Conservation (phyloP, 805 yeast genomes). For the Nakazawaea wickerhamii region DNA sequence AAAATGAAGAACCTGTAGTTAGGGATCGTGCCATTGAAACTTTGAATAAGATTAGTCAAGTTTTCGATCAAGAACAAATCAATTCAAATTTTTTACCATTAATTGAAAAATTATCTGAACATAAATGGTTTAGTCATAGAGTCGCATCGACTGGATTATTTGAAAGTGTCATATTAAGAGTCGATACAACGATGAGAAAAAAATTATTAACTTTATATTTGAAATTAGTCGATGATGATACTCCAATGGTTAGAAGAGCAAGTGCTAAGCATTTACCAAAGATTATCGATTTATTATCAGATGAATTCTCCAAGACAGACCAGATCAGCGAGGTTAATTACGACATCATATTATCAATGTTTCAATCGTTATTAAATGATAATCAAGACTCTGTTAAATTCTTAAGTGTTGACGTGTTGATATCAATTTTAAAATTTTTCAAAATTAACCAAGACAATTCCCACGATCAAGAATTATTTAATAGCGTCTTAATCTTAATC, state of each 20-base stretch:
- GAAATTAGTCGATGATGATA: conserved; percentile 78
- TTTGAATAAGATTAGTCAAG: conserved; percentile 61
- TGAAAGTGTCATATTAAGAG: conserved; percentile 59
- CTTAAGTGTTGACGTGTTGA: conserved; percentile 79
- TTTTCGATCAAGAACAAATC: conserved; percentile 58
- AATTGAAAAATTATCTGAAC: conserved; percentile 71
- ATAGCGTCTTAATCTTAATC: conserved; percentile 64
- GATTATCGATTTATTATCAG: conserved; percentile 52
- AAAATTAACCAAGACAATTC: conserved; percentile 50
- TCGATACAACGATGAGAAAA: conserved; percentile 47
- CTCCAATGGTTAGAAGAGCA: conserved; percentile 96
- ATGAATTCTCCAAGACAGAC: conserved; percentile 28
- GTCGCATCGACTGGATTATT: conserved; percentile 90
- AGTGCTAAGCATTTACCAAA: conserved; percentile 83
- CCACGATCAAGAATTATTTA: conserved; percentile 58
- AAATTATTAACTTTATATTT: conserved; percentile 63
- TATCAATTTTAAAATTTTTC: conserved; percentile 71
- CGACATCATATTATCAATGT: conserved; percentile 78
- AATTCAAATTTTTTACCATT: conserved; percentile 66
- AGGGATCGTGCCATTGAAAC: conserved; percentile 92
- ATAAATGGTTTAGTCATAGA: conserved; percentile 92
- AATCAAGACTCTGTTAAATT: conserved; percentile 94
- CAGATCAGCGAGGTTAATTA: conserved; percentile 58
- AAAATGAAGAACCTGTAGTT: conserved; percentile 94
- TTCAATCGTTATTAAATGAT: conserved; percentile 70